Conservation (phyloP, 2,329 filamentous ascomycete species). For the Geosmithia morbida region DNA sequence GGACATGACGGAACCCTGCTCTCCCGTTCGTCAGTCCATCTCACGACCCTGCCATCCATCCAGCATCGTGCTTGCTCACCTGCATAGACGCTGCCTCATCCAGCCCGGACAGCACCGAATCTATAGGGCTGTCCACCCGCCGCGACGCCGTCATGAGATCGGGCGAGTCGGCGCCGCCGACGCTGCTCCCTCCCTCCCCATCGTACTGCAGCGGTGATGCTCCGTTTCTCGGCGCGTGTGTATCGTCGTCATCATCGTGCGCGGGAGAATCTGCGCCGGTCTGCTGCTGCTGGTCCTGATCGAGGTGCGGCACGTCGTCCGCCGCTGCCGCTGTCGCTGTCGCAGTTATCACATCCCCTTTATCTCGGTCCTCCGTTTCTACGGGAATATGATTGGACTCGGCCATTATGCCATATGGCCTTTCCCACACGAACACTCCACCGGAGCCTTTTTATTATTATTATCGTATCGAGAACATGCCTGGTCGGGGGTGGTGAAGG, state of each 20-base stretch:
- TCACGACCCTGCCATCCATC: background rate
- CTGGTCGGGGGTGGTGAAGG: background rate
- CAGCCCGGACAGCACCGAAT: slow-evolving; percentile 56
- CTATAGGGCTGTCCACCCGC: slow-evolving; percentile 51
- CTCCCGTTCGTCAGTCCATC: slow-evolving; percentile 14
- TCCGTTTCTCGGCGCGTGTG: no score
- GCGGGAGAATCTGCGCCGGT: background rate
- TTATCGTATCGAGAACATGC: slow-evolving; percentile 4
- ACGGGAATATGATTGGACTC: slow-evolving; percentile 30
- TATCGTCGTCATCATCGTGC: background rate
- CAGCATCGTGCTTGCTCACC: slow-evolving; percentile 27
- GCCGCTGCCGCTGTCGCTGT: background rate
- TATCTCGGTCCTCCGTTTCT: slow-evolving; percentile 7
- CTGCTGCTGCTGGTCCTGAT: background rate
- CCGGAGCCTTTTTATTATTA: slow-evolving; percentile 3
- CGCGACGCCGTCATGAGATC: slow-evolving; percentile 29
- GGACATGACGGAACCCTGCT: slow-evolving; percentile 44
- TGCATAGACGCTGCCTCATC: slow-evolving; percentile 78
- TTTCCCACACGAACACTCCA: slow-evolving; percentile 20
- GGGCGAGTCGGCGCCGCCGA: slow-evolving; percentile 28
- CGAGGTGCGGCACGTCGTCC: slow-evolving; percentile 4
- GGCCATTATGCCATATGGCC: slow-evolving; percentile 27
- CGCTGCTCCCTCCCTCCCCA: slow-evolving; percentile 32
- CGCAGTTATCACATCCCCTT: slow-evolving; percentile 5
- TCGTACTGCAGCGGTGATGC: slow-evolving; percentile 15